phyloP scores from a whole-genome alignment of 257 asterid genomes.

The Ehretia macrophylla region DNA sequence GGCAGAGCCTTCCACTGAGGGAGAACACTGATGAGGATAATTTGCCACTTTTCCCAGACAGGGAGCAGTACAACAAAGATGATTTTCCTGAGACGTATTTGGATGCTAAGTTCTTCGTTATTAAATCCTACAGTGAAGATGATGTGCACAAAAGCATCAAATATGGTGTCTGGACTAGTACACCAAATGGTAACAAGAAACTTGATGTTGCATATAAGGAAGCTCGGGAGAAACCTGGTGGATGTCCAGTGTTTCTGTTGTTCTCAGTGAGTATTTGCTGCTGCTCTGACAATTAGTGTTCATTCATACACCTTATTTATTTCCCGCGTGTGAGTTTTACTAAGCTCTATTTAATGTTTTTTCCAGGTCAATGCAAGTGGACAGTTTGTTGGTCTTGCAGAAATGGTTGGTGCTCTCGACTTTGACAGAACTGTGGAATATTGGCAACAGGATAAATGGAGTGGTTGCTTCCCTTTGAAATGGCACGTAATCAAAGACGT shows the following conservation, averaged over 20 bases:
- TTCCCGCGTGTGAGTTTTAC: background rate
- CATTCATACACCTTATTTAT: background rate
- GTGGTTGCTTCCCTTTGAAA: conserved; percentile 40
- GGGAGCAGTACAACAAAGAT: conserved; percentile 30
- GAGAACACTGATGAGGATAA: conserved; percentile 18
- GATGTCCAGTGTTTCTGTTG: conserved; percentile 36
- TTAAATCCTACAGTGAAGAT: conserved; percentile 52
- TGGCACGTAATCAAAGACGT: conserved; percentile 45
- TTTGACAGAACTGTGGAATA: conserved; percentile 30
- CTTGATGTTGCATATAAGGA: conserved; percentile 44
- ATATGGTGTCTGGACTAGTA: conserved; percentile 50
- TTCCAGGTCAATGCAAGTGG: conserved; percentile 47
- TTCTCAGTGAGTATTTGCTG: conserved; percentile 37
- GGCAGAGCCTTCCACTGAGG: conserved; percentile 29
- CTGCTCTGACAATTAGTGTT: background rate
- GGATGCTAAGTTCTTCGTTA: conserved; percentile 43
- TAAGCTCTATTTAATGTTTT: background rate
- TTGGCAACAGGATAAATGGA: conserved; percentile 58
- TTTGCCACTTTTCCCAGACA: conserved; percentile 23
- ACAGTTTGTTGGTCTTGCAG: conserved; percentile 50
- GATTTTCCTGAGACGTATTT: conserved; percentile 31
- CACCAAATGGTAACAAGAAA: conserved; percentile 46
- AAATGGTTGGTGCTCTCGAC: conserved; percentile 40
- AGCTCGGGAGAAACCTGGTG: conserved; percentile 32
- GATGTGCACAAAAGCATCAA: conserved; percentile 53